Percentiles rank a stretch among this genome's conserved stretches.
phyloP scores from a whole-genome alignment of 305 asterid genomes.

The Salvia sclarea region DNA sequence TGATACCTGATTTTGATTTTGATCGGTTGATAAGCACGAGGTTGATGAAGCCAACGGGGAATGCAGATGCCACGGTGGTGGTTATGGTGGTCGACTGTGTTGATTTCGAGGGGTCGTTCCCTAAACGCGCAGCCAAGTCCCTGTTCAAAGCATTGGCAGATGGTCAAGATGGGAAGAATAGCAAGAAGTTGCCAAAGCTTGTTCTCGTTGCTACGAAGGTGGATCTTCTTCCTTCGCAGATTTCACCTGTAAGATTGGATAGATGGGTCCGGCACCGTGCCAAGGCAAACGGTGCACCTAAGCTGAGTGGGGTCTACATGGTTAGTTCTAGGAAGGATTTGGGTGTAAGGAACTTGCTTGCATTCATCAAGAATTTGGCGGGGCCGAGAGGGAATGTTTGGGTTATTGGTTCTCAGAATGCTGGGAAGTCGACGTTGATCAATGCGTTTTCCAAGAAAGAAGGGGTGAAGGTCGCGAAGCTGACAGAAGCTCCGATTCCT shows the following conservation, averaged over 20 bases:
- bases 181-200: constrained; percentile 76
- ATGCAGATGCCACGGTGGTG: constrained; percentile 79
- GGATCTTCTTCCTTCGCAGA: constrained; percentile 91
- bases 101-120: constrained; percentile 95
- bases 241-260: constrained; percentile 86
- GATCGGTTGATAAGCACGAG: constrained; percentile 72
- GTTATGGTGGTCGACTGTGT: constrained; percentile 93
- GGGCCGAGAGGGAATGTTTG: constrained; percentile 98
- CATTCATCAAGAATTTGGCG: constrained; percentile 68
- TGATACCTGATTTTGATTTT: constrained; percentile 91
- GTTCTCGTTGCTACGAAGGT: constrained; percentile 93
- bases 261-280: constrained; percentile 90
- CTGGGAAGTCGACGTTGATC: constrained; percentile 88
- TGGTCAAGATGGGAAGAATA: constrained; percentile 50
- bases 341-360: constrained; percentile 81
- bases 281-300: constrained; percentile 85
- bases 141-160: constrained; percentile 68
- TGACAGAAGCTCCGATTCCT: constrained; percentile 91
- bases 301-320: constrained; percentile 79
- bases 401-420: constrained; percentile 97
- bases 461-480: constrained; percentile 72
- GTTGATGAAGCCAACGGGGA: constrained; percentile 81
- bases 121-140: constrained; percentile 82
- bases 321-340: constrained; percentile 92
- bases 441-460: constrained; percentile 83